Base-by-base conservation (phyloP, 345 rosid genomes). In the Balakata baccata region DNA sequence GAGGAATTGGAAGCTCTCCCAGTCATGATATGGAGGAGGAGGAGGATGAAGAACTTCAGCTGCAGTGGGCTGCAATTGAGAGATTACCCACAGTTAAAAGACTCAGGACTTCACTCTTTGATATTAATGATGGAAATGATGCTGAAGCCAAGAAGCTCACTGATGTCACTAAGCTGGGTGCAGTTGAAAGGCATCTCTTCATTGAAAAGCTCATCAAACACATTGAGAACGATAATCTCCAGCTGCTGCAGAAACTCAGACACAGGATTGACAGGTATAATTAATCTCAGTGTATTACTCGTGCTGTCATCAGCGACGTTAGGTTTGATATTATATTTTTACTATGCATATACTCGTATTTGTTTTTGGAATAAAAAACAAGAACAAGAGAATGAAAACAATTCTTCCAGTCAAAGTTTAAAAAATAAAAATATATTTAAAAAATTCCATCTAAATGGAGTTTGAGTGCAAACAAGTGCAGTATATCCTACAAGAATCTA, bases 51-150 rank as follows among this genome's bases (percentile, higher is more conserved):
- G 86, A 80, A 41, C 25, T 74, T 50, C 82, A 77, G 51, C 46
- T 84, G 61, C 86, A 73, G 78, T 81, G 86, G 89, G 87, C 77
- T 1, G 86, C 86, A 0, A 77, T 82, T n/a, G 80, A 86, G 78
- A 79, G 89, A 67, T 64, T 86, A 51, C 89, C 86, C 2, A 82
- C 85, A 0, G 62, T 9, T 20, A 20, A 23, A 22, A 69, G 83
- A 47, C 58, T 78, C 7, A 71, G 71, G 67, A 77, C 81, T 0
- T 75, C 82, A 7, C 57, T 84, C 68, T 74, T 82, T 11, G 79
- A 76, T 39, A 17, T 52, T 8, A 38, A 23, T 18, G 72, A n/a
- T 1, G 61, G 47, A 7, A 23, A 0, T 4, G 22, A 53, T 3
- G 58, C 16, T 53, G 58, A 73, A 17, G 61, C 34, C 34, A 29